Conservation (phyloP, 1,139 yeast genomes). For the Pichia sp. region DNA sequence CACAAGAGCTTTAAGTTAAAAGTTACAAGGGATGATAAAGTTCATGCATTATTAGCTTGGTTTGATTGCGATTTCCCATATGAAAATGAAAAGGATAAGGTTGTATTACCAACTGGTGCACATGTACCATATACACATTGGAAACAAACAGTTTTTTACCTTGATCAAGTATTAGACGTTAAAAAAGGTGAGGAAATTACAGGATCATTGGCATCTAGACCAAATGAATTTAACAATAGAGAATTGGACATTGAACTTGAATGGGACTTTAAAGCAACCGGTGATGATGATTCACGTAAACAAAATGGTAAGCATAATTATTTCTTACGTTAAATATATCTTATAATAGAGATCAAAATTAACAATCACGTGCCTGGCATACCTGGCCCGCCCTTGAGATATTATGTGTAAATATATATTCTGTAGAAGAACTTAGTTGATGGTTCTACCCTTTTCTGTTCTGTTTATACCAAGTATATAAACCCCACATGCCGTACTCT, state of each 20-base stretch:
- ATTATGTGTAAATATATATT: background rate
- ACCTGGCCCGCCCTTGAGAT: background rate
- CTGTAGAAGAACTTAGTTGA: background rate
- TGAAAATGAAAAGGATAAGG: conserved; percentile 37
- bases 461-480: background rate
- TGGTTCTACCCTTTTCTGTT: background rate
- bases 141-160: conserved; percentile 96
- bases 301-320: conserved; percentile 54
- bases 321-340: conserved; percentile 43
- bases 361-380: background rate
- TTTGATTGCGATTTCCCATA: conserved; percentile 84
- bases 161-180: conserved; percentile 73
- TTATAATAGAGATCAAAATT: background rate
- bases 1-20: conserved; percentile 57
- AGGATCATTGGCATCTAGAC: conserved; percentile 69
- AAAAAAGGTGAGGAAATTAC: conserved; percentile 69
- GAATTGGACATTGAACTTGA: conserved; percentile 66
- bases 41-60: conserved; percentile 92
- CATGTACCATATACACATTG: conserved; percentile 82
- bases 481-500: background rate
- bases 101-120: conserved; percentile 68
- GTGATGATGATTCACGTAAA: conserved; percentile 45
- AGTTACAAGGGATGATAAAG: conserved; percentile 71
- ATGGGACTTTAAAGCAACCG: conserved; percentile 54
- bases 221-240: conserved; percentile 74